Conservation (phyloP, 2,329 filamentous ascomycete species). For the Incumbomyces delicatus region DNA sequence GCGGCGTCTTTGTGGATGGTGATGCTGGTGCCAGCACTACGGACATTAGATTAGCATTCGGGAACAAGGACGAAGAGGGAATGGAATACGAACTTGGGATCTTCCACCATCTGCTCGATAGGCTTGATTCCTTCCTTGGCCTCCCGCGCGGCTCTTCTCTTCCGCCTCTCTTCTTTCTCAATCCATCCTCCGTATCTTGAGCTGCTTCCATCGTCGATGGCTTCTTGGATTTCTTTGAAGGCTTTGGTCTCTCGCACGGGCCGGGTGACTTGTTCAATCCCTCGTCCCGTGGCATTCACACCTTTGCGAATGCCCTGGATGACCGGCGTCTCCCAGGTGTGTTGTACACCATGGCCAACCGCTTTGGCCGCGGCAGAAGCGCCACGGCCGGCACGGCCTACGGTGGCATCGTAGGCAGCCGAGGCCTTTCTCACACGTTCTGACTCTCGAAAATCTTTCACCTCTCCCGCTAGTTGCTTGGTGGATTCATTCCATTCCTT, state of each 20-base stretch:
- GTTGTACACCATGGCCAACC: slow-evolving; percentile 81
- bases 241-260: slow-evolving; percentile 91
- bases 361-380: slow-evolving; percentile 58
- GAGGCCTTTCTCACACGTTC: slow-evolving; percentile 79
- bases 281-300: slow-evolving; percentile 74
- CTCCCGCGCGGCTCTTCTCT: slow-evolving; percentile 64
- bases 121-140: slow-evolving; percentile 43
- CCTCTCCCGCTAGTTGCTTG: slow-evolving; percentile 80
- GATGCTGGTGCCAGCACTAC: slow-evolving; percentile 82
- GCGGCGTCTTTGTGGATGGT: slow-evolving; percentile 94
- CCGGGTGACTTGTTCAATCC: slow-evolving; percentile 86
- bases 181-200: slow-evolving; percentile 94
- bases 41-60: slow-evolving; percentile 24
- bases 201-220: slow-evolving; percentile 93
- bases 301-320: slow-evolving; percentile 85
- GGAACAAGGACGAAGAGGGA: not conserved
- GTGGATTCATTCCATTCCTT: slow-evolving; percentile 99
- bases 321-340: slow-evolving; percentile 94
- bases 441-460: slow-evolving; percentile 86
- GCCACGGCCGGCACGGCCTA: slow-evolving; percentile 68
- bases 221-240: slow-evolving; percentile 84
- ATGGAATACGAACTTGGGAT: slow-evolving; percentile 65
- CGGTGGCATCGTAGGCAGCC: slow-evolving; percentile 78
- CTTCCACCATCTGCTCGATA: slow-evolving; percentile 61
- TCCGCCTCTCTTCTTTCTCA: slow-evolving; percentile 87